A percentile compares a stretch with the other conserved stretches of the same genome.
phyloP scores from a whole-genome alignment of 345 rosid genomes.

The Lepidium sativum region DNA sequence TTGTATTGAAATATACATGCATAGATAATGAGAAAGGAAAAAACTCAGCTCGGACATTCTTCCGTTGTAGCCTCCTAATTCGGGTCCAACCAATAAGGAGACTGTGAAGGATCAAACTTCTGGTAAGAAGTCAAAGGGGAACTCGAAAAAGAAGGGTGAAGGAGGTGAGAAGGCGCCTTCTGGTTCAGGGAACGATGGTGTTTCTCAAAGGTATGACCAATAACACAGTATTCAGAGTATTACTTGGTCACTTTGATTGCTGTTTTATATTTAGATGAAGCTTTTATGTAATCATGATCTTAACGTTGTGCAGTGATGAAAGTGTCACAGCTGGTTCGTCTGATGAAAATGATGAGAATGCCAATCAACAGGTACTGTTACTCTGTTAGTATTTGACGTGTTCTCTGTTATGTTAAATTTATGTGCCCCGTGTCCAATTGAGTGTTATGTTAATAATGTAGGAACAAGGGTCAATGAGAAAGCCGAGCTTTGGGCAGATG shows the following conservation, averaged over 20 bases:
- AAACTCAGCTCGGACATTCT: not conserved
- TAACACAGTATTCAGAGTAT: not conserved
- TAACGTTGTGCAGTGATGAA: conserved; percentile 51
- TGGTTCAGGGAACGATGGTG: conserved; percentile 84
- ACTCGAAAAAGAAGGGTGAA: conserved; percentile 46
- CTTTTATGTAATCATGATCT: conserved; percentile 10
- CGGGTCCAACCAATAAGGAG: conserved; percentile 40
- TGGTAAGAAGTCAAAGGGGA: conserved; percentile 59
- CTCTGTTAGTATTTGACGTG: not conserved
- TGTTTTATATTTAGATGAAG: not conserved
- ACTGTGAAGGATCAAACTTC: conserved; percentile 49
- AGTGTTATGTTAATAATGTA: conserved; percentile 15
- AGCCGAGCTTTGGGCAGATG: conserved; percentile 71
- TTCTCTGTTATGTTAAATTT: not conserved
- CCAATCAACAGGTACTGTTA: conserved; percentile 58
- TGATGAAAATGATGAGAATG: conserved; percentile 67
- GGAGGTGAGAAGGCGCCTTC: conserved; percentile 61
- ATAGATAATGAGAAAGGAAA: not conserved
- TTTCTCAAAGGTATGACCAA: conserved; percentile 58
- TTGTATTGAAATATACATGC: not conserved
- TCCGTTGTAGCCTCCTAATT: conserved; percentile 42
- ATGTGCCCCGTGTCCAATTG: not conserved
- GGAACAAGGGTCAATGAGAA: conserved; percentile 51
- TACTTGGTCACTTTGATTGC: not conserved
- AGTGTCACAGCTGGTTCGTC: conserved; percentile 93